phyloP scores from a whole-genome alignment of 2,329 filamentous ascomycete genomes.

The Rhynchosporium agropyri region DNA sequence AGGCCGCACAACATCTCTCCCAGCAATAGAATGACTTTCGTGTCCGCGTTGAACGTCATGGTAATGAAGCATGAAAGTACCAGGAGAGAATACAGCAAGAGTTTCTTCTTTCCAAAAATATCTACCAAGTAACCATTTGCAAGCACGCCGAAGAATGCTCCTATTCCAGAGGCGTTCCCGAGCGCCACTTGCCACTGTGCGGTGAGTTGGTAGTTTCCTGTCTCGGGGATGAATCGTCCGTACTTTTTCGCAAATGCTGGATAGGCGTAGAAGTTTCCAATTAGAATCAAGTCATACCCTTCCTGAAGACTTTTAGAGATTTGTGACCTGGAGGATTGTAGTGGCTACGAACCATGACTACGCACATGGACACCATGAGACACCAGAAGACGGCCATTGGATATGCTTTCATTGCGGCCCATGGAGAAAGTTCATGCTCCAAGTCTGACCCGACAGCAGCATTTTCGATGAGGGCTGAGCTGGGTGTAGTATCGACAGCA shows the following conservation, averaged over 20 bases:
- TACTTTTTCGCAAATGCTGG: constrained; percentile 16
- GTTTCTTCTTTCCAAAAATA: constrained; percentile 51
- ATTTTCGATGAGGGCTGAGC: constrained; percentile 19
- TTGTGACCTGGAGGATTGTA: background rate
- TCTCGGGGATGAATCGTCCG: background rate
- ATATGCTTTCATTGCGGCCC: constrained; percentile 77
- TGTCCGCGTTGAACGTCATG: constrained; percentile 52
- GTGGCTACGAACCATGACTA: constrained; percentile 74
- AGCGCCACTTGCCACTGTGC: constrained; percentile 12
- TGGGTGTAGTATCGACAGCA: background rate
- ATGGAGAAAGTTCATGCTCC: constrained; percentile 68
- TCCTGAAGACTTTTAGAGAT: background rate
- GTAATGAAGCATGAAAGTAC: constrained; percentile 49
- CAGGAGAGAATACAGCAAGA: constrained; percentile 48
- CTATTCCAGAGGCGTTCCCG: constrained; percentile 12
- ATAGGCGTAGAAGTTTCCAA: constrained; percentile 18
- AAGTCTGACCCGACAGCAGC: constrained; percentile 57
- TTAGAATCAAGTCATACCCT: constrained; percentile 14
- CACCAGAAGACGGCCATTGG: constrained; percentile 84
- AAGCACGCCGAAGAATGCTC: constrained; percentile 14
- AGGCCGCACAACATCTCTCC: constrained; percentile 52
- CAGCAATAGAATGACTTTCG: constrained; percentile 48
- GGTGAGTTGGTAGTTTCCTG: constrained; percentile 10
- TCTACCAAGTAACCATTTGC: constrained; percentile 49
- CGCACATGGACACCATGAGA: constrained; percentile 79